Evolutionary conservation across 1,139 yeast species (phyloP).

Genomic region (Pichia sp.): DNA sequence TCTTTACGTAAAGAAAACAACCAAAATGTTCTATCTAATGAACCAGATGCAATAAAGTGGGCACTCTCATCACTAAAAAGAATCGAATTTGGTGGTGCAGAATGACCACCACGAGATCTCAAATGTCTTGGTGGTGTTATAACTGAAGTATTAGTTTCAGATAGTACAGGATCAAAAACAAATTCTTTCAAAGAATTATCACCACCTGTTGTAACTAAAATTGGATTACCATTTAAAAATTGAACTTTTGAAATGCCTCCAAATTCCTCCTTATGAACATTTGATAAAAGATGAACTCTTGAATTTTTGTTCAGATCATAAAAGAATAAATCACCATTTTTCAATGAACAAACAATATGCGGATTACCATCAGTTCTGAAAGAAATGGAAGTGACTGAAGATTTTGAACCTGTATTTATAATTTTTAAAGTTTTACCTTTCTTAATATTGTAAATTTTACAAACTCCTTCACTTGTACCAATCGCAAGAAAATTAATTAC

Average conservation of each 20-base stretch:
- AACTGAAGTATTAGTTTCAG: constrained; percentile 56
- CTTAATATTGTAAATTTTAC: constrained; percentile 60
- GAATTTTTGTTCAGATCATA: constrained; percentile 70
- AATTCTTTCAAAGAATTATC: constrained; percentile 86
- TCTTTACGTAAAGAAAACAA: constrained; percentile 87
- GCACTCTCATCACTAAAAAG: constrained; percentile 71
- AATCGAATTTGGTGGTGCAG: constrained; percentile 79
- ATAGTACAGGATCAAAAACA: constrained; percentile 86
- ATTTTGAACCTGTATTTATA: constrained; percentile 47
- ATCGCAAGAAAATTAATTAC: constrained; percentile 77
- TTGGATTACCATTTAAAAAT: constrained; percentile 88
- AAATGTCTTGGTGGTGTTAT: constrained; percentile 87
- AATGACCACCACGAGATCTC: constrained; percentile 94
- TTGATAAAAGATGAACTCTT: constrained; percentile 68
- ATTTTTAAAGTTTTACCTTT: constrained; percentile 57
- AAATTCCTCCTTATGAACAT: constrained; percentile 62
- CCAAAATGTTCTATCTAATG: constrained; percentile 86
- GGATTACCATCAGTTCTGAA: constrained; percentile 91
- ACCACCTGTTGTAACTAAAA: constrained; percentile 85
- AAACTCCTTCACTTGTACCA: constrained; percentile 66
- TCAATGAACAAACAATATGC: constrained; percentile 74
- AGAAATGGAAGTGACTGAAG: constrained; percentile 62
- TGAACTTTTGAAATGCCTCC: constrained; percentile 79
- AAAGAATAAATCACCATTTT: constrained; percentile 76
- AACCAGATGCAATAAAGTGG: constrained; percentile 81